phyloP scores from a whole-genome alignment of 129 eudicot species.

The Artemisia tridentata region DNA sequence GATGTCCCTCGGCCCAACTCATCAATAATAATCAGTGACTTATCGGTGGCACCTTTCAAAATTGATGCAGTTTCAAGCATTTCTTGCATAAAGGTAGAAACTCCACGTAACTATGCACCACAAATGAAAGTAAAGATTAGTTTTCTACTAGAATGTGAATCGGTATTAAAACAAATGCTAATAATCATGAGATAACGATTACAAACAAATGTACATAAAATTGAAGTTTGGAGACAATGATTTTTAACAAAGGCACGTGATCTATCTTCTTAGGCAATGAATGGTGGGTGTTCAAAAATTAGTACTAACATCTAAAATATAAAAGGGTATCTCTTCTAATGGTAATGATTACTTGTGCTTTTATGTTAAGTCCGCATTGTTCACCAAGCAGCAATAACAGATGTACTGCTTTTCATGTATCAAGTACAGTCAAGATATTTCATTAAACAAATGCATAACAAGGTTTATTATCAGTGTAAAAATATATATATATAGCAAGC shows the following conservation, averaged over 20 bases:
- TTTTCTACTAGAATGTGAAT: too few species aligned
- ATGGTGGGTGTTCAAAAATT: too few species aligned
- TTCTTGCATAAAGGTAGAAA: conserved; percentile 99
- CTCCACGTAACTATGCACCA: conserved; percentile 75
- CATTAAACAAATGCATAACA: not conserved
- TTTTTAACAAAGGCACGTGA: too few species aligned
- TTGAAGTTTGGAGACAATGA: too few species aligned
- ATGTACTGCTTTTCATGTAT: not conserved
- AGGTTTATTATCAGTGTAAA: not conserved
- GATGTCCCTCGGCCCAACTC: conserved; percentile 99
- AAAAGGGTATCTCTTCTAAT: too few species aligned
- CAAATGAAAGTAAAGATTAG: not conserved
- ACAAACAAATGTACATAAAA: too few species aligned
- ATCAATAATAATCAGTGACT: conserved; percentile 83
- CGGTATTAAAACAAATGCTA: too few species aligned
- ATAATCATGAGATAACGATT: too few species aligned
- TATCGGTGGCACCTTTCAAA: conserved; percentile 93
- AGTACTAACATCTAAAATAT: too few species aligned
- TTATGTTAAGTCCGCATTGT: too few species aligned
- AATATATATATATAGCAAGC: not conserved
- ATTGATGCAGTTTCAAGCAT: conserved; percentile 99
- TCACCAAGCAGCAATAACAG: not conserved
- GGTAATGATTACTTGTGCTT: too few species aligned
- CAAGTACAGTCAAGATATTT: not conserved
- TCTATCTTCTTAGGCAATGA: too few species aligned